A percentile compares a stretch with the other conserved stretches of the same genome.
phyloP scores from a whole-genome alignment of 2,329 filamentous ascomycete genomes.

The Penicillium sp. region DNA sequence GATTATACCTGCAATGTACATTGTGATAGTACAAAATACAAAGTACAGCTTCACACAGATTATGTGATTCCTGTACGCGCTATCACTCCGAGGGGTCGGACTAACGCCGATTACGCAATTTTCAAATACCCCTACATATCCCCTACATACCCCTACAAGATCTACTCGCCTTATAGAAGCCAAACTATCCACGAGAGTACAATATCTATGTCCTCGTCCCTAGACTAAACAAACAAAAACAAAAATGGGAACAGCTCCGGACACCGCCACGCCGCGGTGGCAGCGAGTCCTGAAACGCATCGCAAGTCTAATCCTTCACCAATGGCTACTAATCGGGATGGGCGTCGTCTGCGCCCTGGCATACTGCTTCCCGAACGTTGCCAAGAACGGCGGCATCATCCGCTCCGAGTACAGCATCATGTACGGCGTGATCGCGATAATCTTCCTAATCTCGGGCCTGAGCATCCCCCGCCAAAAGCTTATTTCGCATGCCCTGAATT shows the following conservation, averaged over 20 bases:
- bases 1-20: background rate
- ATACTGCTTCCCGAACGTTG: slow-evolving; percentile 53
- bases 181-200: background rate
- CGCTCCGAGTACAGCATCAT: slow-evolving; percentile 52
- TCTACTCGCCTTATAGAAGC: background rate
- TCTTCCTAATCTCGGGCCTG: slow-evolving; percentile 70
- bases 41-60: background rate
- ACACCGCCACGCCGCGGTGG: background rate
- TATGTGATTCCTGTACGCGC: slow-evolving; percentile 2
- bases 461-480: slow-evolving; percentile 65
- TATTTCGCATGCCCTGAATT: slow-evolving; percentile 61
- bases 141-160: background rate
- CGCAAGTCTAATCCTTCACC: slow-evolving; percentile 45
- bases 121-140: background rate
- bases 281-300: slow-evolving; percentile 21
- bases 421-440: slow-evolving; percentile 67
- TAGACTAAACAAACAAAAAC: background rate
- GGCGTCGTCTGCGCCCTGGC: slow-evolving; percentile 55
- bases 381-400: slow-evolving; percentile 48
- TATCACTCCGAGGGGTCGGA: slow-evolving; percentile 18
- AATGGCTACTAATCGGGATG: slow-evolving; percentile 67
- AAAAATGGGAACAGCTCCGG: background rate
- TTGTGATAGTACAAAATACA: background rate
- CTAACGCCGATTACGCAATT: slow-evolving; percentile 19
- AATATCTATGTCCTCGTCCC: background rate